Percentiles rank a stretch among this genome's conserved stretches.
phyloP scores from a whole-genome alignment of 345 rosid species.

The Dipteronia dyeriana region DNA sequence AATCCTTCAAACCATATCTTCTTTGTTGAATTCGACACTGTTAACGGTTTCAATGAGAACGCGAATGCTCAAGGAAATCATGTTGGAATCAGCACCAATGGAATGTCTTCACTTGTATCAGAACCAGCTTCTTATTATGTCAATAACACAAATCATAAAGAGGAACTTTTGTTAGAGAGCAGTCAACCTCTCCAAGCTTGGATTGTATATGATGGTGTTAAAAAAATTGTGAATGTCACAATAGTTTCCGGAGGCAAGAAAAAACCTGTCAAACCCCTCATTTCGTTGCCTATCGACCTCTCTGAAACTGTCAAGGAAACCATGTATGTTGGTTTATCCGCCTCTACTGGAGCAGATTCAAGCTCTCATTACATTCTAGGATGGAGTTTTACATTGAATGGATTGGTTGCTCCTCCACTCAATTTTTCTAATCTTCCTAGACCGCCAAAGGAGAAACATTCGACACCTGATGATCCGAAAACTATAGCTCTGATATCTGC shows the following conservation, averaged over 20 bases:
- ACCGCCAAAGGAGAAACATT: constrained; percentile 29
- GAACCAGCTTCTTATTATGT: constrained; percentile 31
- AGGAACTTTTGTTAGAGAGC: constrained; percentile 37
- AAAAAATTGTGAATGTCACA: constrained; percentile 39
- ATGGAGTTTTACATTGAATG: constrained; percentile 68
- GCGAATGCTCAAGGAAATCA: constrained; percentile 38
- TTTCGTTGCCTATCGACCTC: constrained; percentile 22
- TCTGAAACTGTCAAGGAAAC: constrained; percentile 19
- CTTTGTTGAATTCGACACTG: constrained; percentile 66
- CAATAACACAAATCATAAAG: background rate
- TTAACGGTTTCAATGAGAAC: constrained; percentile 36
- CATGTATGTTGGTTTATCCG: constrained; percentile 75
- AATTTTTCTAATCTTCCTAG: constrained; percentile 44
- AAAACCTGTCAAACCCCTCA: constrained; percentile 51
- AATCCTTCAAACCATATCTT: constrained; percentile 36
- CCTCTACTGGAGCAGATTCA: constrained; percentile 54
- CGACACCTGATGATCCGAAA: constrained; percentile 18
- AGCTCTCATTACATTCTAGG: constrained; percentile 76
- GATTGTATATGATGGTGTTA: constrained; percentile 59
- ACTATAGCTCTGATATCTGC: constrained; percentile 43
- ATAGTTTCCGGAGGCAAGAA: constrained; percentile 27
- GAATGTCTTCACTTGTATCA: constrained; percentile 27
- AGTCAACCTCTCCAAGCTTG: constrained; percentile 55
- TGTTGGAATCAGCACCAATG: constrained; percentile 57
- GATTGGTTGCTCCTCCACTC: constrained; percentile 35